Evolutionary conservation across 2,329 filamentous ascomycete genomes (phyloP).

Genomic region (Phialemoniopsis sp.): DNA sequence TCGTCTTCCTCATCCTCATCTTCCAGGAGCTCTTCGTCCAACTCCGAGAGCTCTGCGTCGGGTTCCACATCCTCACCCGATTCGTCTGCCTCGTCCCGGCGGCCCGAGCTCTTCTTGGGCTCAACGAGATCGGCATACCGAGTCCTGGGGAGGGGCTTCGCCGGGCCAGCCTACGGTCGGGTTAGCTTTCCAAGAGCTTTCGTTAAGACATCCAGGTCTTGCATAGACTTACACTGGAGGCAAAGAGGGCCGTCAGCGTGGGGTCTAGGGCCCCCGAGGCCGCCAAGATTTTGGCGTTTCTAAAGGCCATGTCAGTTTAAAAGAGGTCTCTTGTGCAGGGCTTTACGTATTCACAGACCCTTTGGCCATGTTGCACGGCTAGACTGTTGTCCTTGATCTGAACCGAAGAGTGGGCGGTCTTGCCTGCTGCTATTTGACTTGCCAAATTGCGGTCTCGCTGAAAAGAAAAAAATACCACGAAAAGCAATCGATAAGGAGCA

Average conservation of each 20-base stretch:
- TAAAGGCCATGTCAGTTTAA: slow-evolving; percentile 9
- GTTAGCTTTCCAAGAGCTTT: slow-evolving; percentile 10
- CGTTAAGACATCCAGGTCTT: background rate
- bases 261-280: slow-evolving; percentile 61
- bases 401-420: too few species aligned
- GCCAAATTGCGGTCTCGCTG: too few species aligned
- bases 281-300: slow-evolving; percentile 34
- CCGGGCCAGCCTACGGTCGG: slow-evolving; percentile 42
- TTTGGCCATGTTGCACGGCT: too few species aligned
- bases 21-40: slow-evolving; percentile 2
- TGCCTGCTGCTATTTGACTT: too few species aligned
- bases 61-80: slow-evolving; percentile 14
- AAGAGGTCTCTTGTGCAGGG: too few species aligned
- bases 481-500: too few species aligned
- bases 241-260: slow-evolving; percentile 65
- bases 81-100: slow-evolving; percentile 10
- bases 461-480: too few species aligned
- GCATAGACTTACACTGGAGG: slow-evolving; percentile 59
- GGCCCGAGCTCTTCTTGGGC: slow-evolving; percentile 15
- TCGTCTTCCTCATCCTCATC: slow-evolving; percentile 18
- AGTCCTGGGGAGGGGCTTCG: slow-evolving; percentile 37
- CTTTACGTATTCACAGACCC: too few species aligned
- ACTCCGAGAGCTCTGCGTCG: slow-evolving; percentile 9
- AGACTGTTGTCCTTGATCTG: too few species aligned
- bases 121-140: slow-evolving; percentile 34